Percentiles rank a stretch among this genome's conserved stretches.
Conservation (phyloP, 305 asterid genomes). For the Ilex paraguariensis region DNA sequence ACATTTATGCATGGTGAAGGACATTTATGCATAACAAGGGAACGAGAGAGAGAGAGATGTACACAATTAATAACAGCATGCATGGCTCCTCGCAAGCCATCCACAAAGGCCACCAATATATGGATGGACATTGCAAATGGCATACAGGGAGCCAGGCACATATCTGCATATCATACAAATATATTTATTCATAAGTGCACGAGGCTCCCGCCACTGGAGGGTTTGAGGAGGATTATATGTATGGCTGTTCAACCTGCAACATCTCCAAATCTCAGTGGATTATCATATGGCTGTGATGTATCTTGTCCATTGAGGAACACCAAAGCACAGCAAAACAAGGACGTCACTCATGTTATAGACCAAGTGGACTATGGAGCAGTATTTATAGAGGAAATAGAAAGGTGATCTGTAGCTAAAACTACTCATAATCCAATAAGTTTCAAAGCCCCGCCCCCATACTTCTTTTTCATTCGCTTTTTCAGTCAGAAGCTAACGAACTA, state of each 20-base stretch:
- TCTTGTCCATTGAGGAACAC: not conserved
- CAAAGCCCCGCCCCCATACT: conserved; percentile 7
- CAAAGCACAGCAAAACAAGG: not conserved
- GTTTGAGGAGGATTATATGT: too few species aligned
- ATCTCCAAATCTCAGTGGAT: not conserved
- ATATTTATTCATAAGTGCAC: too few species aligned
- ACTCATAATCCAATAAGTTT: not conserved
- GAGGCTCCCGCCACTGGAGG: too few species aligned
- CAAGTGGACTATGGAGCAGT: conserved; percentile 1
- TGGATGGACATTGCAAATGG: conserved; percentile 31
- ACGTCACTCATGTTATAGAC: not conserved
- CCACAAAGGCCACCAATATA: conserved; percentile 15
- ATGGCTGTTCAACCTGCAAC: not conserved
- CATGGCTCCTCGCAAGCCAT: conserved; percentile 50
- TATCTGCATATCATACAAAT: conserved; percentile 6
- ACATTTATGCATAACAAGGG: too few species aligned
- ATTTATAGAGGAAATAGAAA: not conserved
- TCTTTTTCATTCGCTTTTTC: conserved; percentile 8
- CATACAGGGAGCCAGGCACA: conserved; percentile 64
- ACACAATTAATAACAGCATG: conserved; percentile 13
- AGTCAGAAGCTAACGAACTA: conserved; percentile 4
- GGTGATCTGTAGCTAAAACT: too few species aligned
- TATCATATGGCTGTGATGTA: too few species aligned
- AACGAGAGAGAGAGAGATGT: too few species aligned
- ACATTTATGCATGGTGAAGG: too few species aligned